Percentiles rank a stretch among this genome's conserved stretches.
phyloP scores from a whole-genome alignment of 805 yeast genomes.

The Zygosaccharomyces rouxii region DNA sequence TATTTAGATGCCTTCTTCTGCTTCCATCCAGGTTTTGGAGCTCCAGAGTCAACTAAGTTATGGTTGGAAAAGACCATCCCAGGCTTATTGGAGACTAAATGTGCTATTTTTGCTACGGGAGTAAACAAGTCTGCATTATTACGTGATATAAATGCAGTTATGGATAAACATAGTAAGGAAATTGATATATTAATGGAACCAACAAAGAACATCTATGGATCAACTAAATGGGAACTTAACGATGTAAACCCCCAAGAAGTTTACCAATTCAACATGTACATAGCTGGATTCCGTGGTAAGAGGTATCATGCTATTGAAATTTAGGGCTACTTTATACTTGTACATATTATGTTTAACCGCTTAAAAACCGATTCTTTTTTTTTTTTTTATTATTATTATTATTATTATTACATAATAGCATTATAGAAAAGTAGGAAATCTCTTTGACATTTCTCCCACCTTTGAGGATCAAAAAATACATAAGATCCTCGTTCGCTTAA shows the following conservation, averaged over 20 bases:
- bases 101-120: conserved; percentile 87
- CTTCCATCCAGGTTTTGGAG: conserved; percentile 92
- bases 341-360: conserved; percentile 9
- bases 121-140: conserved; percentile 69
- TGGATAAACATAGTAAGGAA: conserved; percentile 62
- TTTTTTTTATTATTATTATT: not conserved
- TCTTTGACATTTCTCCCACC: conserved; percentile 90
- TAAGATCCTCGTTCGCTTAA: conserved; percentile 85
- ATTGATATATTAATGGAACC: conserved; percentile 78
- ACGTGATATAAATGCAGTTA: conserved; percentile 70
- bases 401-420: conserved; percentile 47
- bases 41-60: conserved; percentile 69
- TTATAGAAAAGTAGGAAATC: conserved; percentile 59
- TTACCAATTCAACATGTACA: conserved; percentile 82
- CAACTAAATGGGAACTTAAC: conserved; percentile 92
- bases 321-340: conserved; percentile 6
- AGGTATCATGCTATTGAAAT: conserved; percentile 78
- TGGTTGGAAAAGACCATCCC: conserved; percentile 91
- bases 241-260: conserved; percentile 90
- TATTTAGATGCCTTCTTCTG: conserved; percentile 87
- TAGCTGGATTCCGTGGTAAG: conserved; percentile 93
- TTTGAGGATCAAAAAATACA: conserved; percentile 89
- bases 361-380: not conserved
- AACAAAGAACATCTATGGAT: conserved; percentile 66
- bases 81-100: conserved; percentile 86